phyloP scores from a whole-genome alignment of 352 stramenopile species.

The Sclerospora graminicola region DNA sequence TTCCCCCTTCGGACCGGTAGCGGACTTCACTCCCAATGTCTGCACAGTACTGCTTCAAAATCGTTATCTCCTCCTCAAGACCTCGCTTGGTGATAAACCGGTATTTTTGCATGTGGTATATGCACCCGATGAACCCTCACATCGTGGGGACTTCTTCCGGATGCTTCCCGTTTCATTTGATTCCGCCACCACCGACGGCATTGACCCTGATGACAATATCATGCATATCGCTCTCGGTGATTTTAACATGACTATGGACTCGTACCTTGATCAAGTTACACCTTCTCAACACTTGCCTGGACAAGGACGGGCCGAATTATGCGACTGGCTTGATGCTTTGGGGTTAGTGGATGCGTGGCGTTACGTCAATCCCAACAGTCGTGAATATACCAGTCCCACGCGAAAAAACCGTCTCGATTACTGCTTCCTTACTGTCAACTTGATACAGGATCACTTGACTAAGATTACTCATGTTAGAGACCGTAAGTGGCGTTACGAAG shows the following conservation, averaged over 20 bases:
- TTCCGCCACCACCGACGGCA: too few species aligned
- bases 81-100: not conserved
- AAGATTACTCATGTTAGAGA: conserved; percentile 2
- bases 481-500: conserved; percentile 9
- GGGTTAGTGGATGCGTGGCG: conserved; percentile 6
- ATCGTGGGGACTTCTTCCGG: not conserved
- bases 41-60: not conserved
- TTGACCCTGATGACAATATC: not conserved
- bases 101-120: conserved; percentile 9
- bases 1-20: conserved; percentile 3
- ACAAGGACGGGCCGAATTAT: not conserved
- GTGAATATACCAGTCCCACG: conserved; percentile 3
- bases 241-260: not conserved
- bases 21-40: conserved; percentile 3
- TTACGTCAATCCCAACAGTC: conserved; percentile 1
- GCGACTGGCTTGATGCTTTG: not conserved
- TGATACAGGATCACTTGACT: conserved; percentile 5
- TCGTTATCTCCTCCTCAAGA: conserved; percentile 9
- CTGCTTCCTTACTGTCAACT: conserved; percentile 7
- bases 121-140: conserved; percentile 5
- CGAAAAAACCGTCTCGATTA: conserved; percentile 9
- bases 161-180: too few species aligned
- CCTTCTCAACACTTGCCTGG: not conserved
- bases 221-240: not conserved
- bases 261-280: not conserved